phyloP scores from a whole-genome alignment of 177 flowering plant genomes.

The Tripterygium wilfordii region DNA sequence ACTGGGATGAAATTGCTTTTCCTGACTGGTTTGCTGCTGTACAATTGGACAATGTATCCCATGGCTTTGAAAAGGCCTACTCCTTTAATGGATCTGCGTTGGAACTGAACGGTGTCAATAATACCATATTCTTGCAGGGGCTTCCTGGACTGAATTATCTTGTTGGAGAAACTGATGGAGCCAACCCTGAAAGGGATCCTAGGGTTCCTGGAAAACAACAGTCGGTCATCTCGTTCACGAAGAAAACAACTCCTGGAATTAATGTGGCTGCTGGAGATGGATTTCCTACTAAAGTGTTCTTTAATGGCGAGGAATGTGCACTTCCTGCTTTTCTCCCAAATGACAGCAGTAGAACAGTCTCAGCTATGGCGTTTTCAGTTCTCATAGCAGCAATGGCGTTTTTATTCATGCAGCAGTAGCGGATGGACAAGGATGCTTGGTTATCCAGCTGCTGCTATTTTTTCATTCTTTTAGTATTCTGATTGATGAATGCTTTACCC shows the following conservation, averaged over 20 bases:
- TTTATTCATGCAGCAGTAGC: slow-evolving; percentile 17
- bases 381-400: slow-evolving; percentile 11
- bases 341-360: slow-evolving; percentile 11
- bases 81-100: slow-evolving; percentile 55
- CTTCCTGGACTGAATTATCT: slow-evolving; percentile 48
- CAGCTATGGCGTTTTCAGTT: slow-evolving; percentile 1
- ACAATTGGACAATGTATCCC: slow-evolving; percentile 49
- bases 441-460: slow-evolving; percentile 6
- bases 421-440: background rate
- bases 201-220: slow-evolving; percentile 79
- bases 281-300: slow-evolving; percentile 66
- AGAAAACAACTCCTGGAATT: slow-evolving; percentile 57
- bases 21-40: slow-evolving; percentile 91
- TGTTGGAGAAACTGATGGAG: slow-evolving; percentile 47
- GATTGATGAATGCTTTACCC: background rate
- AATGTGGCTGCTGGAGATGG: slow-evolving; percentile 59
- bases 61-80: slow-evolving; percentile 47
- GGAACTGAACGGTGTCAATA: slow-evolving; percentile 23
- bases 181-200: slow-evolving; percentile 44
- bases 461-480: slow-evolving; percentile 17
- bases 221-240: slow-evolving; percentile 67
- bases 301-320: slow-evolving; percentile 81
- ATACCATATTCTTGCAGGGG: slow-evolving; percentile 69
- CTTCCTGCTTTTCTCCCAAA: slow-evolving; percentile 56
- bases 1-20: slow-evolving; percentile 68